Percentiles rank a stretch among this genome's conserved stretches.
phyloP scores from a whole-genome alignment of 2,329 filamentous ascomycete genomes.

The Aspergillus ibericus region DNA sequence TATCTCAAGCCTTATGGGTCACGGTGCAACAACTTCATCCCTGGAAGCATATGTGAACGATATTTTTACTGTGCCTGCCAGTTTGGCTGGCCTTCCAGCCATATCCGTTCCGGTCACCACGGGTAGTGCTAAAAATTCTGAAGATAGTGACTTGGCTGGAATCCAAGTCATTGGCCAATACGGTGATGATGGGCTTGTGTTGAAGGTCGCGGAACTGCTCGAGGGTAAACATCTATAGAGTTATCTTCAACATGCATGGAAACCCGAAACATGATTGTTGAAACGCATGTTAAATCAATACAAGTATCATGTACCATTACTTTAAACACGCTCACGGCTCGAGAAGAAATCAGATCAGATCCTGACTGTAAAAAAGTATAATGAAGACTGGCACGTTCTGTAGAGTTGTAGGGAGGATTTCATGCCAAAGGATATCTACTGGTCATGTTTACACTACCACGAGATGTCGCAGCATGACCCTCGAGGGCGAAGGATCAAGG shows the following conservation, averaged over 20 bases:
- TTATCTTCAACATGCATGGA: background rate
- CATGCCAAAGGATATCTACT: background rate
- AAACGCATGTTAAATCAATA: background rate
- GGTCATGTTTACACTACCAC: background rate
- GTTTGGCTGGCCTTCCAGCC: conserved; percentile 84
- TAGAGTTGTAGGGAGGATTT: background rate
- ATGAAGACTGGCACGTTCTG: background rate
- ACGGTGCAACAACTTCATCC: conserved; percentile 34
- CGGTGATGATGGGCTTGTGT: conserved; percentile 46
- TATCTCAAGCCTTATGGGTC: conserved; percentile 55
- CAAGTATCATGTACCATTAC: background rate
- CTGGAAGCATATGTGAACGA: conserved; percentile 89
- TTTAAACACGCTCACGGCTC: background rate
- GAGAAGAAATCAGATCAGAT: background rate
- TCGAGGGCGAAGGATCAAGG: background rate
- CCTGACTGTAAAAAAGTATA: background rate
- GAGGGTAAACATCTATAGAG: conserved; percentile 25
- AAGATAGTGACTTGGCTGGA: conserved; percentile 32
- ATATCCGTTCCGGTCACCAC: conserved; percentile 72
- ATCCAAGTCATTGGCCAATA: conserved; percentile 52
- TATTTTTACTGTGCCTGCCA: conserved; percentile 92
- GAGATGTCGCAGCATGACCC: background rate
- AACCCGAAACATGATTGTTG: background rate
- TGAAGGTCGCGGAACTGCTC: conserved; percentile 40
- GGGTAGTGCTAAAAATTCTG: conserved; percentile 12